Evolutionary conservation across 2,329 filamentous ascomycete genomes (phyloP).

Genomic region (Magnaporthiopsis rhizophila): DNA sequence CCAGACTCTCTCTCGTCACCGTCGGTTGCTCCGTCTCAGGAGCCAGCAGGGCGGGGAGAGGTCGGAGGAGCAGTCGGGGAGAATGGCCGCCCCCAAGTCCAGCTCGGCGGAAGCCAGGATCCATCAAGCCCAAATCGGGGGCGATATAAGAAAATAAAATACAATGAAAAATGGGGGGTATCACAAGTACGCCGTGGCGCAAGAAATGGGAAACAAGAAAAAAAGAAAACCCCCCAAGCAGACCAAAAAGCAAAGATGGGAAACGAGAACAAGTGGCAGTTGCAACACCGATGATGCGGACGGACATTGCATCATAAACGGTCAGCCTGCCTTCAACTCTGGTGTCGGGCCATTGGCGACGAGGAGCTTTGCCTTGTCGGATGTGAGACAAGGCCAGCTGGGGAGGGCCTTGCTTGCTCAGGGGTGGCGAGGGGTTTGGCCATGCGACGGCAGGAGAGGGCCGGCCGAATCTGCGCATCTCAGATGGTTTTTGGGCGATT

Average conservation of each 20-base stretch:
- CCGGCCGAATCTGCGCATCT: not conserved
- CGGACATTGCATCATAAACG: not conserved
- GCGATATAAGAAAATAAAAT: not conserved
- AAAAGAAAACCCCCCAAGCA: not conserved
- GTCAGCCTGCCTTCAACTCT: not conserved
- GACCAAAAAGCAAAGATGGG: not conserved
- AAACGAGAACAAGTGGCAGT: not conserved
- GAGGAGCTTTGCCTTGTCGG: not conserved
- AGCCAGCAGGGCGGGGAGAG: not conserved
- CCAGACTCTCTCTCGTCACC: not conserved
- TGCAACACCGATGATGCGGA: not conserved
- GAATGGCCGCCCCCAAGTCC: slow-evolving; percentile 6
- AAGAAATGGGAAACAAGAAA: not conserved
- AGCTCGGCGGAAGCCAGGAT: slow-evolving; percentile 3
- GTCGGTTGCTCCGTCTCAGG: not conserved
- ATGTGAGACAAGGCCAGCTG: not conserved
- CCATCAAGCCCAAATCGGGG: not conserved
- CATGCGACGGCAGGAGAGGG: not conserved
- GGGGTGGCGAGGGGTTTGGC: not conserved
- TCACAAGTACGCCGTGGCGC: not conserved
- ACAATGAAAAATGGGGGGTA: not conserved
- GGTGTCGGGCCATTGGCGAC: not conserved
- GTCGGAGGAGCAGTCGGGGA: not conserved
- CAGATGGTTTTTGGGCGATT: not conserved
- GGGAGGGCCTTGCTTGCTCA: not conserved